phyloP scores from a whole-genome alignment of 1,139 yeast genomes.

The Saccharomyces uvarum region DNA sequence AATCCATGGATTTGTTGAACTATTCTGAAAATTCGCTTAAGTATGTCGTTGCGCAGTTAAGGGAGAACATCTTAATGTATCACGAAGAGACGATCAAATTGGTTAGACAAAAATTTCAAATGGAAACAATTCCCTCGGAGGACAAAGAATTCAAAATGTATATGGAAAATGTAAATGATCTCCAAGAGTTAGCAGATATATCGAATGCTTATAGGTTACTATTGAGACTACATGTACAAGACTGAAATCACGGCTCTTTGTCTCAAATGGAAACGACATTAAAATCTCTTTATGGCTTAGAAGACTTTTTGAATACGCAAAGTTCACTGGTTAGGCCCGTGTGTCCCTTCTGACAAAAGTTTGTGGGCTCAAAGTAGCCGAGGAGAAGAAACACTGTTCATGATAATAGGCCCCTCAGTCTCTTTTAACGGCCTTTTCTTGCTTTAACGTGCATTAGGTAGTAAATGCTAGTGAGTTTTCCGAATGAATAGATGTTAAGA shows the following conservation, averaged over 20 bases:
- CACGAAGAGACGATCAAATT: constrained; percentile 11
- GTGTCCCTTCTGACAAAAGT: neutral
- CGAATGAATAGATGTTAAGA: neutral
- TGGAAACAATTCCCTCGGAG: constrained; percentile 16
- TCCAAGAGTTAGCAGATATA: constrained; percentile 20
- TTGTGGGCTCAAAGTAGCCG: neutral
- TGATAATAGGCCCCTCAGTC: neutral
- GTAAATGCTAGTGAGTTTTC: neutral
- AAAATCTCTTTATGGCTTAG: neutral
- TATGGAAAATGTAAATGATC: constrained; percentile 15
- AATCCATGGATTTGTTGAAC: constrained; percentile 14
- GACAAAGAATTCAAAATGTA: constrained; percentile 21
- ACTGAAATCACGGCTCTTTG: neutral
- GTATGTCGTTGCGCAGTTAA: constrained; percentile 16
- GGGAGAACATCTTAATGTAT: constrained; percentile 18
- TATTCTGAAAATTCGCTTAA: constrained; percentile 20
- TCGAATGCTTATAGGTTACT: constrained; percentile 18
- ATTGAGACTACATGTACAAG: constrained; percentile 9
- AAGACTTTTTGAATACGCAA: neutral
- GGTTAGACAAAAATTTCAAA: constrained; percentile 11
- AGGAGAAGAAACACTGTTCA: neutral
- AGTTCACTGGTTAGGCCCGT: neutral
- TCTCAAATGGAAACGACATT: neutral
- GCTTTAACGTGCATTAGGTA: neutral
- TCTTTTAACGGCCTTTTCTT: neutral